These are phyloP conservation scores for Panellus pusillus DNA, from an alignment of 768 basidiomycete genomes.

Conservation along the genomic window DNA sequence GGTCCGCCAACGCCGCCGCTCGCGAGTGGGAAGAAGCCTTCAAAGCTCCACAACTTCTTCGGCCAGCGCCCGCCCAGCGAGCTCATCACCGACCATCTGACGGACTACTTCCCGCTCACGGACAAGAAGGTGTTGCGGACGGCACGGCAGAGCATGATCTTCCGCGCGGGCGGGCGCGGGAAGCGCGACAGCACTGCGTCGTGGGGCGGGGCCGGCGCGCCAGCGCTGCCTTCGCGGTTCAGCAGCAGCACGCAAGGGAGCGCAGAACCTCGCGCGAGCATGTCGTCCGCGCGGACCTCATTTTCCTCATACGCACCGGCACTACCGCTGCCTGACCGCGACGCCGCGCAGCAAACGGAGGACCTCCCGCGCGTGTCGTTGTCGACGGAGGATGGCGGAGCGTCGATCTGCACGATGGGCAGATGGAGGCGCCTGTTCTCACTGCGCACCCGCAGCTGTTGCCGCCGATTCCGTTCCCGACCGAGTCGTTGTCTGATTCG, in stretches of 20 bases:
- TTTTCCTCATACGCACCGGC: conserved; percentile 44
- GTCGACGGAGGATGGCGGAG: conserved; percentile 69
- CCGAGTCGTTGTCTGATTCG: conserved; percentile 80
- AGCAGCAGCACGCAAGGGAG: conserved; percentile 63
- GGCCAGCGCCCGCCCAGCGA: conserved; percentile 98
- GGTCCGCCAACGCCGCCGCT: conserved; percentile 26
- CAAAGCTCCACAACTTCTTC: conserved; percentile 92
- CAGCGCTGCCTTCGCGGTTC: conserved; percentile 53
- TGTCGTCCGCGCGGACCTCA: conserved; percentile 45
- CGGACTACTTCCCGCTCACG: conserved; percentile 93
- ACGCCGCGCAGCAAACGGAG: conserved; percentile 31
- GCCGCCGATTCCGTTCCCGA: conserved; percentile 76
- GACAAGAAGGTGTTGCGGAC: conserved; percentile 92
- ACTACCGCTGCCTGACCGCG: conserved; percentile 33
- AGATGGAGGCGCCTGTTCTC: conserved; percentile 19
- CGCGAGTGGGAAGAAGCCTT: conserved; percentile 48
- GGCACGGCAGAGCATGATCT: conserved; percentile 87
- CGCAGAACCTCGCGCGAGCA: conserved; percentile 34
- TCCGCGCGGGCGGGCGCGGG: conserved; percentile 40
- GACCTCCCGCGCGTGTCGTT: conserved; percentile 73
- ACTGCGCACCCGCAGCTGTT: conserved; percentile 55
- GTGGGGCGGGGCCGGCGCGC: conserved; percentile 34
- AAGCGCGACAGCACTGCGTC: conserved; percentile 54
- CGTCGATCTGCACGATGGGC: conserved; percentile 54
- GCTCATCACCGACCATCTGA: conserved; percentile 90